phyloP scores from a whole-genome alignment of 1,284 basidiomycete species.

The Sparassis latifolia region DNA sequence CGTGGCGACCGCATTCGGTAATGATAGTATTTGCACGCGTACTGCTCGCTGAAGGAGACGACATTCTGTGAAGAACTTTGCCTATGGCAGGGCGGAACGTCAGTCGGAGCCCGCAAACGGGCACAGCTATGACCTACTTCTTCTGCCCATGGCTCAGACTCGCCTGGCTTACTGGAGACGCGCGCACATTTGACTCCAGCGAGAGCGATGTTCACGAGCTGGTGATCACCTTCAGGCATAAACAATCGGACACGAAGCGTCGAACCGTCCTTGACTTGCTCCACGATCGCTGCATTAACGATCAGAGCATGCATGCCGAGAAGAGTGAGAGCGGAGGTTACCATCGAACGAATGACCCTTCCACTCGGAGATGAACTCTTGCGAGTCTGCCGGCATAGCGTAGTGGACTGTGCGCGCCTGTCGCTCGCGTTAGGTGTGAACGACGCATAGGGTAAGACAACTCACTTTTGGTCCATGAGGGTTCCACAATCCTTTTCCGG shows the following conservation, averaged over 20 bases:
- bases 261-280: slow-evolving; percentile 91
- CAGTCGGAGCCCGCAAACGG: slow-evolving; percentile 1
- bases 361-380: slow-evolving; percentile 86
- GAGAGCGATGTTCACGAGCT: slow-evolving; percentile 77
- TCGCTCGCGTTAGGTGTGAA: background rate
- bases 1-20: slow-evolving; percentile 76
- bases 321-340: slow-evolving; percentile 23
- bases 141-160: slow-evolving; percentile 82
- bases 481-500: slow-evolving; percentile 84
- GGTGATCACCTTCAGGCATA: slow-evolving; percentile 84
- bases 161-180: slow-evolving; percentile 66
- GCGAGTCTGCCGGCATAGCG: slow-evolving; percentile 87
- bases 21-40: slow-evolving; percentile 81
- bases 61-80: slow-evolving; percentile 92
- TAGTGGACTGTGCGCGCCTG: slow-evolving; percentile 75
- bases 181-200: slow-evolving; percentile 84
- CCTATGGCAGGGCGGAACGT: slow-evolving; percentile 40
- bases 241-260: slow-evolving; percentile 86
- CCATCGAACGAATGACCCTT: slow-evolving; percentile 88
- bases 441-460: background rate
- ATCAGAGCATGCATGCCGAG: background rate
- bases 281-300: slow-evolving; percentile 70
- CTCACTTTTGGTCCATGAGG: slow-evolving; percentile 73
- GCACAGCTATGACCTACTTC: slow-evolving; percentile 47
- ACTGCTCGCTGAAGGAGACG: slow-evolving; percentile 88